A percentile compares a stretch with the other conserved stretches of the same genome.
phyloP scores from a whole-genome alignment of 2,329 filamentous ascomycete genomes.

The Sclerotinia glacialis region DNA sequence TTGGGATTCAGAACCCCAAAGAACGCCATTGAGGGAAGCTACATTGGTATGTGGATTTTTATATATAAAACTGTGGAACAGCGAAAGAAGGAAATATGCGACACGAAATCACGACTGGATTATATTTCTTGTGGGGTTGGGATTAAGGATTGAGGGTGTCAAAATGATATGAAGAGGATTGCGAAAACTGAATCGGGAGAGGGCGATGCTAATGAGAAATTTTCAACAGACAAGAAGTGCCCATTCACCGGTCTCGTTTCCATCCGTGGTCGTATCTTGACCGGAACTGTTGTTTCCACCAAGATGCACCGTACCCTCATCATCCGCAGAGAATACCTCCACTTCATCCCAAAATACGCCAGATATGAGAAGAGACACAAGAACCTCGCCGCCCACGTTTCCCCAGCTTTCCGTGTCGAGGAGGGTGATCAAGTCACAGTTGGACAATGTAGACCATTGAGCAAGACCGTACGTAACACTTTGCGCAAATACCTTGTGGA shows the following conservation, averaged over 20 bases:
- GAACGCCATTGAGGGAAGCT: slow-evolving; percentile 96
- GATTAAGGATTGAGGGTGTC: not conserved
- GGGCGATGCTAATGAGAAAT: slow-evolving; percentile 29
- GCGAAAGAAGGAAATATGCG: not conserved
- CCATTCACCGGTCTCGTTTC: slow-evolving; percentile 99
- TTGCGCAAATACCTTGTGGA: not conserved
- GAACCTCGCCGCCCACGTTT: slow-evolving; percentile 99
- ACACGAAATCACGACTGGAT: not conserved
- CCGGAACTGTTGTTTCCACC: slow-evolving; percentile 97
- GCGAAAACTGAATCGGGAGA: slow-evolving; percentile 13
- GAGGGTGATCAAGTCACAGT: slow-evolving; percentile 99
- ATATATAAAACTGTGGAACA: not conserved
- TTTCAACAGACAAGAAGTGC: slow-evolving; percentile 94
- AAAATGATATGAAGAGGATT: not conserved
- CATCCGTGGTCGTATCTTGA: slow-evolving; percentile 99
- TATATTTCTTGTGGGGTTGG: not conserved
- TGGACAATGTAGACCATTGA: slow-evolving; percentile 97
- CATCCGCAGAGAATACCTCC: slow-evolving; percentile 99
- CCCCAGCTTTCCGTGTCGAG: slow-evolving; percentile 99
- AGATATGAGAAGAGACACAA: slow-evolving; percentile 99
- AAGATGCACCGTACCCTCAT: slow-evolving; percentile 99
- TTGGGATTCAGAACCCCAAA: slow-evolving; percentile 98
- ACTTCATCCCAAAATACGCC: slow-evolving; percentile 99
- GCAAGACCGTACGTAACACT: slow-evolving; percentile 86
- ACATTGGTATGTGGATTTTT: slow-evolving; percentile 79